Percentiles rank a stretch among this genome's conserved stretches.
Evolutionary conservation across 139 green algal genomes (phyloP).

Genomic region (Closterium sp.): DNA sequence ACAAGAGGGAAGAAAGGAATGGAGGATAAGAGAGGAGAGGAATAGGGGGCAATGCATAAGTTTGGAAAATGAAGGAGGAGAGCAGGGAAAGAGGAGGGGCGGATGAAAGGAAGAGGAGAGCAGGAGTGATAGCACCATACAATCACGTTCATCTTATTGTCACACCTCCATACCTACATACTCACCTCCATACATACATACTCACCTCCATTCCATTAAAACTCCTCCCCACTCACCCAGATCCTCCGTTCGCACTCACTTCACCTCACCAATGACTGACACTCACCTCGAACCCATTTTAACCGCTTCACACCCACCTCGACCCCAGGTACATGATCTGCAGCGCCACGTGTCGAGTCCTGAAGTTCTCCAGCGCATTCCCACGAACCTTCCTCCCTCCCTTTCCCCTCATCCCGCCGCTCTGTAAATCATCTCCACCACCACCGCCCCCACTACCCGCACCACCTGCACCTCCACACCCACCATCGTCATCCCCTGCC

Average conservation of each 20-base stretch:
- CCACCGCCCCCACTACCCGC: no score
- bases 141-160: no score
- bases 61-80: not conserved
- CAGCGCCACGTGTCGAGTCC: not conserved
- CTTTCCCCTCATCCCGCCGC: not conserved
- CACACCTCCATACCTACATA: no score
- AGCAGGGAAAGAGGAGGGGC: not conserved
- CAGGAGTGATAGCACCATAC: not conserved
- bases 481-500: no score
- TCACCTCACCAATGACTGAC: no score
- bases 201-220: no score
- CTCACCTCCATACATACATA: no score
- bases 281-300: no score
- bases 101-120: not conserved
- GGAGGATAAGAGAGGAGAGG: not conserved
- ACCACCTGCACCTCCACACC: no score
- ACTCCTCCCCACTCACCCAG: no score
- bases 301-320: no score
- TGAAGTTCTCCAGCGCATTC: not conserved
- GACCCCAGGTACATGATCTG: not conserved
- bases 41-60: not conserved
- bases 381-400: not conserved
- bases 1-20: not conserved
- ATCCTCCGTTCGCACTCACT: no score
- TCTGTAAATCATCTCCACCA: not conserved